Percentiles rank a stretch among this genome's conserved stretches.
Conservation (phyloP, 2,329 filamentous ascomycete species). For the Talaromyces sp. region DNA sequence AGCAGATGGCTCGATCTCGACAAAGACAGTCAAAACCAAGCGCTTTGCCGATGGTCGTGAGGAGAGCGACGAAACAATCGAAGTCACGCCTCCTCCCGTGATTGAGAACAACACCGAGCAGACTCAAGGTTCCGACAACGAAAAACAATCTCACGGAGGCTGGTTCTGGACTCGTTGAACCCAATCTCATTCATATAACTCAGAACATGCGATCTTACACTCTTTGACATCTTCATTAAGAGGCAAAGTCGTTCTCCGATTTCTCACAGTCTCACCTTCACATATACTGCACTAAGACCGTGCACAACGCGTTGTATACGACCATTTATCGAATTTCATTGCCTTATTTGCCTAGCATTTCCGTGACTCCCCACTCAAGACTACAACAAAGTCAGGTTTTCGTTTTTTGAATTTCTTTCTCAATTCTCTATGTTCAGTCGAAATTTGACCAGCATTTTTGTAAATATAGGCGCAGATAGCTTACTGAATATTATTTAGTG, state of each 20-base stretch:
- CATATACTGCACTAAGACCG: background rate
- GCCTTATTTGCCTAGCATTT: background rate
- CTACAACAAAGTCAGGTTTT: constrained; percentile 3
- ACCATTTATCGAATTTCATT: background rate
- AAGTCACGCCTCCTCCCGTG: constrained; percentile 32
- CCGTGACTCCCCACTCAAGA: constrained; percentile 11
- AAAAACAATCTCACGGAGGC: constrained; percentile 1
- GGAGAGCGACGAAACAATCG: constrained; percentile 55
- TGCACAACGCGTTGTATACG: background rate
- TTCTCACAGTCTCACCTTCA: background rate
- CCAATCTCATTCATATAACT: too few species aligned
- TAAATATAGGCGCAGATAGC: background rate
- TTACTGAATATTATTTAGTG: background rate
- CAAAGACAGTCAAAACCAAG: constrained; percentile 56
- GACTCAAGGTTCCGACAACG: background rate
- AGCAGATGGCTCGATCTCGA: constrained; percentile 57
- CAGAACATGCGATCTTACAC: background rate
- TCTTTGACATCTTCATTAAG: background rate
- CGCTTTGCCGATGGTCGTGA: constrained; percentile 60
- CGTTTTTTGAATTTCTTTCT: background rate
- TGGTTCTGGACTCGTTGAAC: constrained; percentile 19
- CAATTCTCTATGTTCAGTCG: background rate
- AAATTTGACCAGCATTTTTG: background rate
- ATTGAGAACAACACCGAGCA: background rate
- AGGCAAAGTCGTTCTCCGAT: background rate